Evolutionary conservation across 768 basidiomycete genomes (phyloP).

Genomic region (Macrolepiota dolichaula): DNA sequence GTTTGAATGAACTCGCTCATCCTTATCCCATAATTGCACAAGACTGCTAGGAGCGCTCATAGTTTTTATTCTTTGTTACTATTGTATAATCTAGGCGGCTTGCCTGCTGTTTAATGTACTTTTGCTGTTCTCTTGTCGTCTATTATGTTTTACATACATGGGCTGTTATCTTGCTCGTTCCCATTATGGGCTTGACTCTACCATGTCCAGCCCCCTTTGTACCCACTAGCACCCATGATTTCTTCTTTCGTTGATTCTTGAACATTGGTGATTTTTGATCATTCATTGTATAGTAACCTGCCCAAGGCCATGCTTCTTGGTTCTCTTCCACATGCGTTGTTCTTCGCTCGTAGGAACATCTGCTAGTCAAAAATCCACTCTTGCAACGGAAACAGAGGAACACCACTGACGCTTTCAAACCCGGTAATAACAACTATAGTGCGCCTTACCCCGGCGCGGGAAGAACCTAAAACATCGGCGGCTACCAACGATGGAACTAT

Average conservation of each 20-base stretch:
- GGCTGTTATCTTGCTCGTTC: neutral
- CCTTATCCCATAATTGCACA: neutral
- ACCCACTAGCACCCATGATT: neutral
- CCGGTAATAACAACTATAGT: too few relatives aligned
- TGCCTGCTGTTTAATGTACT: constrained; percentile 8
- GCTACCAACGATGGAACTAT: too few relatives aligned
- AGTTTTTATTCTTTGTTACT: neutral
- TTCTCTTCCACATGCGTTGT: neutral
- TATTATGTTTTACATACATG: neutral
- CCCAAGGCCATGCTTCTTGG: neutral
- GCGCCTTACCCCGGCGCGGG: too few relatives aligned
- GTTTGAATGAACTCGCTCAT: constrained; percentile 35
- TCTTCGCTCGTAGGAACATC: too few relatives aligned
- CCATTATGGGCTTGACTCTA: neutral
- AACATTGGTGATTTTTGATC: neutral
- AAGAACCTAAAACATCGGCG: too few relatives aligned
- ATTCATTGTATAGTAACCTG: neutral
- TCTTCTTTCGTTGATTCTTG: neutral
- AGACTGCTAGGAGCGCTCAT: neutral
- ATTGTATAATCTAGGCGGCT: constrained; percentile 4
- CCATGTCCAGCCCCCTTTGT: neutral
- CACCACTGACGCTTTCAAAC: too few relatives aligned
- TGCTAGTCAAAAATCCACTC: too few relatives aligned
- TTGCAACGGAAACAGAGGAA: too few relatives aligned
- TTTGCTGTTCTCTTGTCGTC: neutral